Base-by-base conservation (phyloP, 1,139 yeast species). In the Scheffersomyces insectosa region DNA sequence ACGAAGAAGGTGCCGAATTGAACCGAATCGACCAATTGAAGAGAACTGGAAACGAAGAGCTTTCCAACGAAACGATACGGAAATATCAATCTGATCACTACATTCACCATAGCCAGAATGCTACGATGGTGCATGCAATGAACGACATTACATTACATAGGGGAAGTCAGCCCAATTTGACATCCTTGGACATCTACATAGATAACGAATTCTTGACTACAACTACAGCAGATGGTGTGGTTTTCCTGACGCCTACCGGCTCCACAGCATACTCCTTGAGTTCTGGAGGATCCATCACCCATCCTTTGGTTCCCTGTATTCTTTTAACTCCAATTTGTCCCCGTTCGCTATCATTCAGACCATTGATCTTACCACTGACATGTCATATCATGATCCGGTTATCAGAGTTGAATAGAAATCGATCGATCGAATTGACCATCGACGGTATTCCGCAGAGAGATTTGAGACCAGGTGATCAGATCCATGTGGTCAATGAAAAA, bases 281-380 rank as follows among this genome's bases (percentile, higher is more conserved):
- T 25, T 82, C 96, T 1, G 97, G 98, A 7, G 97, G 98, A 1
- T 83, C 96, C 9, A 91, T 91, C 45, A 93, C 88, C 1, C 95
- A 91, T 51, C 97, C 98, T 0, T 69, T 83, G 40, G 96, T 91
- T 3, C 85, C 90, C 12, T 85, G 95, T 47, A 84, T 89, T 7
- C 66, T 90, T 42, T 66, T 90, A 32, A 88, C 97, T 0, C 97
- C 97, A 6, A 88, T 91, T 39, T 90, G 97, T 58, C 90, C 98
- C 3, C 70, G 97, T 45, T 87, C 96, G 15, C 70, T 91, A 31
- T 85, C 95, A 23, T 91, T 90, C 61, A 70, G 98, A 55, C 98
- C 97, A 1, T 68, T 90, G 38, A 77, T 91, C 10, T 71, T 91
- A 44, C 97, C 98, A 0, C 72, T 83, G 27, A 77, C 83, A 4